A percentile compares a stretch with the other conserved stretches of the same genome.
Conservation (phyloP, 2,329 filamentous ascomycete species). For the Macroventuria anomochaeta region DNA sequence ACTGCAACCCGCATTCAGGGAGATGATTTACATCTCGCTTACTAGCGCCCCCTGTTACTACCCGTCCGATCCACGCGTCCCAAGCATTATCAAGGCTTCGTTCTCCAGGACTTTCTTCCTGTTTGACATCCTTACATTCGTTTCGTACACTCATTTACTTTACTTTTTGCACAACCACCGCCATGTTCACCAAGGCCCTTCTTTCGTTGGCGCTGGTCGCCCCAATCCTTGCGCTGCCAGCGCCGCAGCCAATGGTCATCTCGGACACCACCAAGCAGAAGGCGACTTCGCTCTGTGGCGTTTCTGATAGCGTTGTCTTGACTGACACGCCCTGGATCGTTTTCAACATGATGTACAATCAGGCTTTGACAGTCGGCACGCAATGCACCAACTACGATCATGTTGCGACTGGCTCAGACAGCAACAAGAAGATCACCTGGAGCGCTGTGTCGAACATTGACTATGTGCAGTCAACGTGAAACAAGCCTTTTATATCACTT, state of each 20-base stretch:
- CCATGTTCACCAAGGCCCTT: constrained; percentile 12
- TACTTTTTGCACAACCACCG: not conserved
- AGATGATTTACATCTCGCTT: constrained; percentile 16
- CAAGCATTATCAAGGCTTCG: not conserved
- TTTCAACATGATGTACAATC: constrained; percentile 56
- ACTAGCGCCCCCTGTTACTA: not conserved
- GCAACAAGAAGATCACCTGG: constrained; percentile 49
- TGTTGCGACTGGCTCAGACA: constrained; percentile 35
- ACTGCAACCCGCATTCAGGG: constrained; percentile 6
- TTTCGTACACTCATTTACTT: constrained; percentile 2
- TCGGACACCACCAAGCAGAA: constrained; percentile 22
- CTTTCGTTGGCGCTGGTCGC: constrained; percentile 22
- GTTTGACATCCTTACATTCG: not conserved
- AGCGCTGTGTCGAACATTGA: constrained; percentile 51
- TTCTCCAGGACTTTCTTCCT: not conserved
- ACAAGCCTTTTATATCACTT: too few species aligned
- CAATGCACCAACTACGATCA: constrained; percentile 52
- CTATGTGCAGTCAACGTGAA: constrained; percentile 36
- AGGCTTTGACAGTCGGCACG: constrained; percentile 48
- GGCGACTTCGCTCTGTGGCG: constrained; percentile 24
- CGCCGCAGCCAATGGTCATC: constrained; percentile 22
- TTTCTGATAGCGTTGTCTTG: constrained; percentile 38
- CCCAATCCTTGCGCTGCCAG: constrained; percentile 14
- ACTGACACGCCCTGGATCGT: constrained; percentile 54
- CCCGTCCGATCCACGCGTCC: not conserved